Percentiles rank a stretch among this genome's conserved stretches.
phyloP scores from a whole-genome alignment of 495 filamentous ascomycete genomes.

The Choiromyces venosus region DNA sequence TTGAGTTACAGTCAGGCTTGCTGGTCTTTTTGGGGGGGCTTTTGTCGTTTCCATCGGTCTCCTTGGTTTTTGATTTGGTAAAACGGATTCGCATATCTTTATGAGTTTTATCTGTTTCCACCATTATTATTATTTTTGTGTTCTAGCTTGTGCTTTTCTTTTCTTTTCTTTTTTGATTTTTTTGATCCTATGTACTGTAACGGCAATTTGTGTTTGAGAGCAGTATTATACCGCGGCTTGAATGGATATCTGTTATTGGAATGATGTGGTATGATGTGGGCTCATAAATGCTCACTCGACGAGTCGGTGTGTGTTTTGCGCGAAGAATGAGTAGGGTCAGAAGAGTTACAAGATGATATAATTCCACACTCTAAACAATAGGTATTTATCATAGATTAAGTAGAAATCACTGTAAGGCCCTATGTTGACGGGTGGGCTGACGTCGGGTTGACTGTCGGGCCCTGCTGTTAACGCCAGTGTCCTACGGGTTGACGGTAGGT shows the following conservation, averaged over 20 bases:
- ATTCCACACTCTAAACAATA: neutral
- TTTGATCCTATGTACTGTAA: no score
- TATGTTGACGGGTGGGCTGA: no score
- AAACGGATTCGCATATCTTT: neutral
- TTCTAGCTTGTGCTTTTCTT: neutral
- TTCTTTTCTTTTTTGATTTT: neutral
- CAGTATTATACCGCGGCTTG: neutral
- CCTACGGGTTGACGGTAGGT: no score
- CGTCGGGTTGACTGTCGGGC: no score
- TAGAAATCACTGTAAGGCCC: no score
- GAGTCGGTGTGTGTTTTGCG: neutral
- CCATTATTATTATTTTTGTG: no score
- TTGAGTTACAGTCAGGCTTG: slow-evolving; percentile 8
- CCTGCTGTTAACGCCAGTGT: no score
- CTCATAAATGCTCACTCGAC: neutral
- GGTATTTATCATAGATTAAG: neutral
- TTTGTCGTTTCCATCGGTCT: neutral
- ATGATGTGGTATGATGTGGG: neutral
- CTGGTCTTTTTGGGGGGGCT: neutral
- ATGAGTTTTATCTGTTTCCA: neutral
- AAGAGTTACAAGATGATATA: neutral
- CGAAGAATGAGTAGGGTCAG: neutral
- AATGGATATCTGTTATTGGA: neutral
- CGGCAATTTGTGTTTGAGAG: neutral
- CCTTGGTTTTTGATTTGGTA: no score